Base-by-base conservation (phyloP, 345 rosid genomes). In the Passiflora organensis region DNA sequence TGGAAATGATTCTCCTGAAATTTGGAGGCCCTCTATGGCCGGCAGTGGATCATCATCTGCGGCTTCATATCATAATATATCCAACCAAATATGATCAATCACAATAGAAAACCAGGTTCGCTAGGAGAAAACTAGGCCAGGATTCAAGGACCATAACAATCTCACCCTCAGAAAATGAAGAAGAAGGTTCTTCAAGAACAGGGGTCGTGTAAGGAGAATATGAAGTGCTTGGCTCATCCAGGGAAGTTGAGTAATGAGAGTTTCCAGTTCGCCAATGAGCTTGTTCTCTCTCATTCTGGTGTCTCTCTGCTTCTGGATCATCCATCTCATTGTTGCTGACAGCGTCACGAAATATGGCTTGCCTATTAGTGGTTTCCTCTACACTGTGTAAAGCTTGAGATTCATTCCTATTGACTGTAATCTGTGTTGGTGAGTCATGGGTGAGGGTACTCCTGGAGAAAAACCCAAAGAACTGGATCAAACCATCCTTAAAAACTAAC, bases 41-140 rank as follows among this genome's bases (percentile, higher is more conserved):
- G 95, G 99, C 65, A 89, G 77, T 24, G 77, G 89, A 70, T 93
- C 96, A 57, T 93, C 96, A 43, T 89, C 96, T 17, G 94, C 89
- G 44, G 77, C 98, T 91, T 77, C 54, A 72, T 15, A 69, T 48
- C 10, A 59, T 69, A 70, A 66, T 36, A 19, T 43, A 65, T 53
- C 65, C 47, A 43, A 47, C 62, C 22, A 48, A 42, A 62, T 60
- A 62, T 17, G 51, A 37, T 43, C 53, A 58, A 62, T 24, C 54
- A 32, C 44, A 11, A 46, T 25, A n/a, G n/a, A 8, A 52, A 51
- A 62, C 41, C 25, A 48, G 63, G 51, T n/a, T 42, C 19, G 12
- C 16, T 48, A 17, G 10, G 8, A n/a, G 32, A 43, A 58, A 21
- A 37, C 34, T 50, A 36, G 56, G 59, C 48, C 43, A 38, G 24